phyloP scores from a whole-genome alignment of 257 asterid genomes.

The Paulownia fortunei region DNA sequence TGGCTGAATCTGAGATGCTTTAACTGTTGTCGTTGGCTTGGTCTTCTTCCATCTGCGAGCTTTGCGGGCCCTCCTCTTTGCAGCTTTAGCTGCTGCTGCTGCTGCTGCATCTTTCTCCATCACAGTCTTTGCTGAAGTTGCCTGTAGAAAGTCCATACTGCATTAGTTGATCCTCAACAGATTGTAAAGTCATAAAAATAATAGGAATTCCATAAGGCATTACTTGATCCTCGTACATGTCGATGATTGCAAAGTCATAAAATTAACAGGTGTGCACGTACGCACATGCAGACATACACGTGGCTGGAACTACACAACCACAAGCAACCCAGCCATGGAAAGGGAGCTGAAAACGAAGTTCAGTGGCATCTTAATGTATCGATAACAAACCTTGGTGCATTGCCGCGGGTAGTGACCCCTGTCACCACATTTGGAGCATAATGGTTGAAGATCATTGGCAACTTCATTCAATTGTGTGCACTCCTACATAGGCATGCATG shows the following conservation, averaged over 20 bases:
- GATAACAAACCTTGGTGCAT: constrained; percentile 34
- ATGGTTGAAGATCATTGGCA: constrained; percentile 1
- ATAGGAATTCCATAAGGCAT: too few species aligned
- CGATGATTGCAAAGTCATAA: neutral
- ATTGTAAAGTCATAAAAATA: neutral
- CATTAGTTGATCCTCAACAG: neutral
- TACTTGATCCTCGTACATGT: neutral
- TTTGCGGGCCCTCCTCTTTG: constrained; percentile 22
- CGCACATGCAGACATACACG: neutral
- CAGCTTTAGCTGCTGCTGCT: constrained; percentile 1
- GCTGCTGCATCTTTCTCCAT: constrained; percentile 11
- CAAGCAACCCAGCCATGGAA: too few species aligned
- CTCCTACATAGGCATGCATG: constrained; percentile 37
- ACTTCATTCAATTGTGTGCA: constrained; percentile 15
- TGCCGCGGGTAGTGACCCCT: constrained; percentile 5
- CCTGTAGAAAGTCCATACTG: constrained; percentile 22
- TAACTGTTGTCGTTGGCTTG: neutral
- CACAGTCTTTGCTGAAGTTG: neutral
- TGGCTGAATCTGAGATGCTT: neutral
- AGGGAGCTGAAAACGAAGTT: neutral
- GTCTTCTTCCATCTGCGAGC: constrained; percentile 6
- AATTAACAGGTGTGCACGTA: neutral
- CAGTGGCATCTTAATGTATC: constrained; percentile 4
- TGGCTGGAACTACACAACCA: too few species aligned
- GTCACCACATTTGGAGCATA: constrained; percentile 36